A percentile compares a stretch with the other conserved stretches of the same genome.
Evolutionary conservation across 1,284 basidiomycete genomes (phyloP).

Genomic region (Calocybe gambosa): DNA sequence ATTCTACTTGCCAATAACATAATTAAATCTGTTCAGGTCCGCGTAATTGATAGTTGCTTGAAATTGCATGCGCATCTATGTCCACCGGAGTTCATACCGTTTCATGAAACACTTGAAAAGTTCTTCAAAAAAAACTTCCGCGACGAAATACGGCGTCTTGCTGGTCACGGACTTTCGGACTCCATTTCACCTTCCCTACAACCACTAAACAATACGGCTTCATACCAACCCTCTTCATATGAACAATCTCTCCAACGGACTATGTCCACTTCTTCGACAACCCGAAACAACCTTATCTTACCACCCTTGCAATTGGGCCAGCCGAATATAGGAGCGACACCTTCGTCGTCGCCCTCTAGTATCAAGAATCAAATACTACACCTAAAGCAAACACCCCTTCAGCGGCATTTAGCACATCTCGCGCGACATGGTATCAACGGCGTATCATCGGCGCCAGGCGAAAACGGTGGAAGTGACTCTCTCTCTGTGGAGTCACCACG

Average conservation of each 20-base stretch:
- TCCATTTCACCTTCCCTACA: slow-evolving; percentile 29
- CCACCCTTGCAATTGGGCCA: slow-evolving; percentile 45
- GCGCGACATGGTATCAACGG: slow-evolving; percentile 75
- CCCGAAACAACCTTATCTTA: slow-evolving; percentile 35
- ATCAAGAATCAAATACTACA: slow-evolving; percentile 25
- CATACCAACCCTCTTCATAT: slow-evolving; percentile 25
- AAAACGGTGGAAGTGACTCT: slow-evolving; percentile 50
- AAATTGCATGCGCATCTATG: slow-evolving; percentile 80
- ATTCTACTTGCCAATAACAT: not conserved
- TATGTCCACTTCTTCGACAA: slow-evolving; percentile 37
- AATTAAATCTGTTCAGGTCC: slow-evolving; percentile 42
- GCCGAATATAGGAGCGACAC: slow-evolving; percentile 22
- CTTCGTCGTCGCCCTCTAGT: slow-evolving; percentile 34
- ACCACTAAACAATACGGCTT: slow-evolving; percentile 24
- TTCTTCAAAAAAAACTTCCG: slow-evolving; percentile 89
- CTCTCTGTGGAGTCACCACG: slow-evolving; percentile 60
- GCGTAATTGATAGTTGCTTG: slow-evolving; percentile 79
- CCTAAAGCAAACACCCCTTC: slow-evolving; percentile 65
- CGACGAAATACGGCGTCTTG: slow-evolving; percentile 76
- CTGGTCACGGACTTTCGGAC: slow-evolving; percentile 38
- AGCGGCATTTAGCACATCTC: slow-evolving; percentile 70
- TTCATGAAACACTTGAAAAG: slow-evolving; percentile 86
- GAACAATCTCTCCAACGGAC: slow-evolving; percentile 41
- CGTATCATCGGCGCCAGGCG: slow-evolving; percentile 66
- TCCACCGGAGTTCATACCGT: slow-evolving; percentile 80